Percentiles rank a stretch among this genome's conserved stretches.
phyloP scores from a whole-genome alignment of 1,284 basidiomycete species.

The Puccinia horiana region DNA sequence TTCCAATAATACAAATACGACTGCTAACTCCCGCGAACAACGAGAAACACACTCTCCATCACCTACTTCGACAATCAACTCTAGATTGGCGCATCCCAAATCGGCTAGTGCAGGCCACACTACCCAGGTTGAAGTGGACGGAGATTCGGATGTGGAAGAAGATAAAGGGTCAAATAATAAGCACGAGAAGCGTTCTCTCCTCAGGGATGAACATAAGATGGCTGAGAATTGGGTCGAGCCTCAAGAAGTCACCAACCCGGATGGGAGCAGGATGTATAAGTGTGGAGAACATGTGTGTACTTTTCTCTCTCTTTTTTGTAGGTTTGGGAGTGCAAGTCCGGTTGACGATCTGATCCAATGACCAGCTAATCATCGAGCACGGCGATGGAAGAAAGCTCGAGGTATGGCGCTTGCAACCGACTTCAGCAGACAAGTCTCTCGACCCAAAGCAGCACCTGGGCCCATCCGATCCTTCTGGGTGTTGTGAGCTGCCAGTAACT shows the following conservation, averaged over 20 bases:
- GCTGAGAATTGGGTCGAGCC: slow-evolving; percentile 21
- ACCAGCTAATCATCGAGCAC: slow-evolving; percentile 34
- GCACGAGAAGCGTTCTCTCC: not conserved
- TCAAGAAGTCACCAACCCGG: not conserved
- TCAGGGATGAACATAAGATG: slow-evolving; percentile 14
- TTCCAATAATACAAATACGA: not conserved
- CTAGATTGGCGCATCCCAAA: not conserved
- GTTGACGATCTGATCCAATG: not conserved
- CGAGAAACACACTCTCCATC: not conserved
- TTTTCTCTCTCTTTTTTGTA: slow-evolving; percentile 8
- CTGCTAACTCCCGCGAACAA: not conserved
- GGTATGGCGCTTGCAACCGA: slow-evolving; percentile 19
- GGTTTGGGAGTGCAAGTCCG: not conserved
- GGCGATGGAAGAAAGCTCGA: slow-evolving; percentile 39
- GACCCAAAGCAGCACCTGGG: not conserved
- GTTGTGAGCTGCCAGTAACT: not conserved
- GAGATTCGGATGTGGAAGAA: not conserved
- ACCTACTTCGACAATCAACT: not conserved
- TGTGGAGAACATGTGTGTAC: slow-evolving; percentile 32
- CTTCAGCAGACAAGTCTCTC: not conserved
- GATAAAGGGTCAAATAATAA: not conserved
- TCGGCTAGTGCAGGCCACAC: not conserved
- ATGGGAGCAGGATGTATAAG: slow-evolving; percentile 28
- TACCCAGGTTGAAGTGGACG: slow-evolving; percentile 3
- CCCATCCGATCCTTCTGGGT: not conserved